phyloP scores from a whole-genome alignment of 176 grass and related monocot species.

The Hordeum vulgare region DNA sequence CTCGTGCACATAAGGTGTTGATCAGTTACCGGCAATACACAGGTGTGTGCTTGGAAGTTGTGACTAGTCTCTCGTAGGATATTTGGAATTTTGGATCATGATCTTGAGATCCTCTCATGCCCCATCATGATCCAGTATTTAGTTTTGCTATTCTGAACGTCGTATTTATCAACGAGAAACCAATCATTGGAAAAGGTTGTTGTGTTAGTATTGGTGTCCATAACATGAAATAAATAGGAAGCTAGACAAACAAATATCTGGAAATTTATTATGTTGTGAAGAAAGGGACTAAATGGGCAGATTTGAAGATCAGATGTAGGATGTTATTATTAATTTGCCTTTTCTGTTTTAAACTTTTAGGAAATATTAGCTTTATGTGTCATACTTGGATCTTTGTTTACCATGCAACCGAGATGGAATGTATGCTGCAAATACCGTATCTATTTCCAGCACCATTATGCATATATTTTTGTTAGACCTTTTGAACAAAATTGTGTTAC shows the following conservation, averaged over 20 bases:
- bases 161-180: no score
- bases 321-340: conserved; percentile 1
- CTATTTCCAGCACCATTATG: neutral
- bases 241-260: neutral
- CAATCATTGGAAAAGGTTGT: no score
- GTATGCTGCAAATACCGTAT: neutral
- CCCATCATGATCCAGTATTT: neutral
- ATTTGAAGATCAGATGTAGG: neutral
- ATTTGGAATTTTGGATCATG: conserved; percentile 13
- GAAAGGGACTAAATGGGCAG: neutral
- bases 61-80: neutral
- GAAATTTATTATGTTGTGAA: neutral
- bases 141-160: neutral
- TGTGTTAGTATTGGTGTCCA: no score
- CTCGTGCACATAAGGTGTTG: neutral
- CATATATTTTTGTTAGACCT: neutral
- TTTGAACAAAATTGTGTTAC: no score
- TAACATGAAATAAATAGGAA: no score
- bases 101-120: neutral
- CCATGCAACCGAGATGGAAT: neutral
- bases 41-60: neutral
- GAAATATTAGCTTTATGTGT: neutral
- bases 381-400: neutral
- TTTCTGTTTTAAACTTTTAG: neutral
- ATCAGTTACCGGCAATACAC: neutral